phyloP scores from a whole-genome alignment of 495 filamentous ascomycete species.

The Copromyces sp. region DNA sequence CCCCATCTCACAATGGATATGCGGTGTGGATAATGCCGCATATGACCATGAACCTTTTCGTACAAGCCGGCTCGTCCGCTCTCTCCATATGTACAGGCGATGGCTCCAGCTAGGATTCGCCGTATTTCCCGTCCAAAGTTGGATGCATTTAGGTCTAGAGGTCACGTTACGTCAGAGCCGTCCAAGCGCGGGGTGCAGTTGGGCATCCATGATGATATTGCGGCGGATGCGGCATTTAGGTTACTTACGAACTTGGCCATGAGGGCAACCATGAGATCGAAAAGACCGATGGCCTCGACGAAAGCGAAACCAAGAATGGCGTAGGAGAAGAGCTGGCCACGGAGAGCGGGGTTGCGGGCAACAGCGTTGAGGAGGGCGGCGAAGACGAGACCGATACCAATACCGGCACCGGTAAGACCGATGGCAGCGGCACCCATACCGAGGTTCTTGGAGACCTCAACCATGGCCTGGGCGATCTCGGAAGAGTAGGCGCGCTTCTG shows the following conservation, averaged over 20 bases:
- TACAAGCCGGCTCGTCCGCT: slow-evolving; percentile 17
- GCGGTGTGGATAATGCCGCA: slow-evolving; percentile 15
- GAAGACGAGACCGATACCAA: slow-evolving; percentile 90
- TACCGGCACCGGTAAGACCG: slow-evolving; percentile 83
- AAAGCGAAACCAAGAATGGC: slow-evolving; percentile 91
- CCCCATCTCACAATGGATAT: slow-evolving; percentile 12
- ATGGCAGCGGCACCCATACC: slow-evolving; percentile 81
- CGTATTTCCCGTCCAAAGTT: slow-evolving; percentile 9
- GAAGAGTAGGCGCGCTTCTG: slow-evolving; percentile 61
- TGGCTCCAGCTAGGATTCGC: slow-evolving; percentile 15
- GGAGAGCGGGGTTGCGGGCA: slow-evolving; percentile 82
- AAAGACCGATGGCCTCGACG: slow-evolving; percentile 87
- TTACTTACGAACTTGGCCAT: slow-evolving; percentile 64
- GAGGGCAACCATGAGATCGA: slow-evolving; percentile 88
- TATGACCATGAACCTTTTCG: slow-evolving; percentile 17
- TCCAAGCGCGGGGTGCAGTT: background rate
- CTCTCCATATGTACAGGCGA: slow-evolving; percentile 22
- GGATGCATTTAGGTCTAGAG: slow-evolving; percentile 21
- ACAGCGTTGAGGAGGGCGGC: slow-evolving; percentile 72
- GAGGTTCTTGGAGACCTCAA: slow-evolving; percentile 78
- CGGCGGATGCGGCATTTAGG: slow-evolving; percentile 1
- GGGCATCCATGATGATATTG: background rate
- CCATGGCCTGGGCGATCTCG: slow-evolving; percentile 75
- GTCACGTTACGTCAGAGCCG: slow-evolving; percentile 2
- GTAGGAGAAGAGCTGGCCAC: slow-evolving; percentile 86